Base-by-base conservation (phyloP, 768 basidiomycete species). In the Russula olivacea region DNA sequence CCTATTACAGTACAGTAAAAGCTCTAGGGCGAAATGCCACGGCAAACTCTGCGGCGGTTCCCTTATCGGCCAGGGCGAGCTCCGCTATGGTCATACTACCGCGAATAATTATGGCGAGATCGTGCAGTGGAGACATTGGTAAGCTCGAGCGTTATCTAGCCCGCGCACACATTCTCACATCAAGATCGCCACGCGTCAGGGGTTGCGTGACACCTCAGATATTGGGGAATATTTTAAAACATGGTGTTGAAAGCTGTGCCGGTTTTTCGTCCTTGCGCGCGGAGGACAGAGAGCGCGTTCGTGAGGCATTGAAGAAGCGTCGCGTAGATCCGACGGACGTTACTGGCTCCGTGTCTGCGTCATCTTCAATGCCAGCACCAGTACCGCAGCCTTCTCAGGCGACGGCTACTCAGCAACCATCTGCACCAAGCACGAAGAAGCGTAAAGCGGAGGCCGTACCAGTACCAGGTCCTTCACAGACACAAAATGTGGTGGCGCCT, bases 61-160 rank as follows among this genome's bases (percentile, higher is more conserved):
- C 1, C 54, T 69, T 0, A 81, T 91, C 43, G 73, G 77, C n/a
- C 71, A 77, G 17, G 87, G 85, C 2, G 77, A 77, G 19, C 73
- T 91, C 61, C 76, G 89, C n/a, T 89, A 91, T 68, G 89, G 89
- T 0, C 74, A 76, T 56, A 78, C 78, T 7, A 72, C 72, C 8
- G 69, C 69, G 10, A 75, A 71, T 21, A 73, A 78, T 43, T 83
- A 78, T 55, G 83, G 86, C 52, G 86, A 88, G 71, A 81, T 78
- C 0, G 82, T 90, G 3, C 78, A 84, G 69, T 91, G 90, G 90
- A 77, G 83, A 47, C 89, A 91, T 67, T 91, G 89, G 88, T 88
- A 73, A 68, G 77, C 62, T 34, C 30, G 43, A 45, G 61, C 43
- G 11, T 21, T 28, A 17, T 28, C 48, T 50, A 23, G 15, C 15